Base-by-base conservation (phyloP, 768 basidiomycete genomes). In the Psilocybe cyanescens region DNA sequence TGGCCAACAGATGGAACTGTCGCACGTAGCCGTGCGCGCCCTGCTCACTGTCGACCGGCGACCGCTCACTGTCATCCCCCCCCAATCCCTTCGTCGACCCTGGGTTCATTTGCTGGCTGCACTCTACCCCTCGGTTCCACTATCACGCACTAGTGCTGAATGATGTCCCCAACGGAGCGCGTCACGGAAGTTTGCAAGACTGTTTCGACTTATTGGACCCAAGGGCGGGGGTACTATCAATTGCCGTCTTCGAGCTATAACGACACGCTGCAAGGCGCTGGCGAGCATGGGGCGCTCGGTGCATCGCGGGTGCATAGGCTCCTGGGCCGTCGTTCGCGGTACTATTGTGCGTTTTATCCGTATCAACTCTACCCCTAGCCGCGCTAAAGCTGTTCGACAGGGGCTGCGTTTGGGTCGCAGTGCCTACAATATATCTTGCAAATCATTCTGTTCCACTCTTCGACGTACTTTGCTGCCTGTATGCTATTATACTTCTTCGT, bases 381-480 rank as follows among this genome's bases (percentile, higher is more conserved):
- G 7, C 9, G 9, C 30, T 31, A 16, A 44, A 44, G 14, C 41
- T 44, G 41, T 5, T 44, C n/a, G 33, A 53, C 6, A 53, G 51
- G 51, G 51, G 33, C 33, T 17, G 51, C 51, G 3, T 35, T 53
- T 17, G 30, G 30, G 3, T 53, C 51, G 11, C 51, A 53, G 51
- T 35, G 51, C n/a, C 17, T 53, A 17, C 51, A 53, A 33, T 53
- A 33, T 17, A 4, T 53, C n/a, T 14, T 53, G n/a, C 51, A 53
- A 24, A 53, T 53, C 33, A n/a, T 33, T 4, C 17, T 53, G n/a
- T 53, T 53, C 16, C 30, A 53, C 51, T n/a, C 16, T 3, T 53
- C 51, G 31, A 53, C 31, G 9, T 53, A 53, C 31, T 53, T 53
- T 31, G 51, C 51, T 53, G 51, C 51, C 14, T n/a, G 51, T 53